Evolutionary conservation across 2,329 filamentous ascomycete genomes (phyloP), one percentile per base, ranked within the genome.

Genomic region (Talaromyces marneffei): DNA sequence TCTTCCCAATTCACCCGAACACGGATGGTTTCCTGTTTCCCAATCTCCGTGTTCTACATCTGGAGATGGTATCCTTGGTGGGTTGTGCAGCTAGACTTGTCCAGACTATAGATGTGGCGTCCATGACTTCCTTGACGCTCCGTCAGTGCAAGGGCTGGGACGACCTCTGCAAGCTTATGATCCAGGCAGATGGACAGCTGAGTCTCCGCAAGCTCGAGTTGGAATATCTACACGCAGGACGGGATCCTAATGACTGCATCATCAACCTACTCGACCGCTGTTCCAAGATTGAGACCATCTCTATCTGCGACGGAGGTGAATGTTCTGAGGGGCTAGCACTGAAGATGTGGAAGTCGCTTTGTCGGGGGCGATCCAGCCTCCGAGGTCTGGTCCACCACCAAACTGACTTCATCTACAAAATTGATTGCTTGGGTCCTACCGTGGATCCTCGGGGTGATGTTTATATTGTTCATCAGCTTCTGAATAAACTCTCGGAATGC

Each of bases 151-250:
- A 46, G 40, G 42, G 42, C n/a, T 57, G 55, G 55, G 55, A 46
- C 23, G 25, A 33, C 14, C 35, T 33, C 23, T 57, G 16, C 3
- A 5, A 7, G 1, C 52, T 25, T 18, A 55, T 55, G 33, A 18
- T 14, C 20, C 31, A 27, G 7, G 33, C 6, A 29, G 2, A 37
- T 0, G 12, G 9, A 14, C 20, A 33, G 4, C 23, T 53, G 57
- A 53, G 35, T 10, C 46, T 59, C 27, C 50, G 44, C 39, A 37
- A 52, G n/a, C 35, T 59, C 7, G 57, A 59, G 16, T 25, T 59
- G 25, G 33, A 40, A n/a, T 59, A 40, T 4, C 25, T n/a, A n/a
- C n/a, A 52, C 7, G 37, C 37, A 10, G 37, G 39, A 16, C 16
- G 1, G 12, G 20, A 39, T 16, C 10, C n/a, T 31, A 7, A 27